Conservation (phyloP, 768 basidiomycete species). For the Trametes sanguinea region DNA sequence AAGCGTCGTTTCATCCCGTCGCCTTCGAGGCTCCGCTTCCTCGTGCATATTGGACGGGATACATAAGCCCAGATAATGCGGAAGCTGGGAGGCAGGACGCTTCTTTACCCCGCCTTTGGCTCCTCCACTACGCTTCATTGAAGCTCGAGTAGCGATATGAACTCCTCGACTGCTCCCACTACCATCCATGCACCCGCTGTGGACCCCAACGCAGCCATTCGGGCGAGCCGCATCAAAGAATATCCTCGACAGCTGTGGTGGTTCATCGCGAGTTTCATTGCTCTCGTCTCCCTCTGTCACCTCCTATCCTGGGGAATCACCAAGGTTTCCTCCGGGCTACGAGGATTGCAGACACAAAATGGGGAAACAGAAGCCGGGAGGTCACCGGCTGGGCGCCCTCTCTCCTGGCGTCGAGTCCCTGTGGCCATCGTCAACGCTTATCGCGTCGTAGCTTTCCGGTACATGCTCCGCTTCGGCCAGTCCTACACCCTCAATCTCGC, state of each 20-base stretch:
- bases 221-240: not conserved
- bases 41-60: not conserved
- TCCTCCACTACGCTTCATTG: too few species aligned
- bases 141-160: not conserved
- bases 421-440: conserved; percentile 31
- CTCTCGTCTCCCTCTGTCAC: conserved; percentile 40
- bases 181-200: not conserved
- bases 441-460: conserved; percentile 36
- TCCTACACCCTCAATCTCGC: conserved; percentile 38
- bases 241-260: conserved; percentile 49
- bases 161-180: not conserved
- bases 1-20: conserved; percentile 5
- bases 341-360: not conserved
- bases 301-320: conserved; percentile 26
- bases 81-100: not conserved
- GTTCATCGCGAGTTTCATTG: conserved; percentile 45
- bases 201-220: conserved; percentile 7
- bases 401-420: conserved; percentile 28
- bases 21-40: not conserved
- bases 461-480: conserved; percentile 34
- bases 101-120: not conserved
- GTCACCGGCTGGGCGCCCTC: not conserved
- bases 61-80: conserved; percentile 1
- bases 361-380: conserved; percentile 15
- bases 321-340: not conserved